Conservation (phyloP, 192 early-diverging fungal genomes). For the Backusella macrospora region DNA sequence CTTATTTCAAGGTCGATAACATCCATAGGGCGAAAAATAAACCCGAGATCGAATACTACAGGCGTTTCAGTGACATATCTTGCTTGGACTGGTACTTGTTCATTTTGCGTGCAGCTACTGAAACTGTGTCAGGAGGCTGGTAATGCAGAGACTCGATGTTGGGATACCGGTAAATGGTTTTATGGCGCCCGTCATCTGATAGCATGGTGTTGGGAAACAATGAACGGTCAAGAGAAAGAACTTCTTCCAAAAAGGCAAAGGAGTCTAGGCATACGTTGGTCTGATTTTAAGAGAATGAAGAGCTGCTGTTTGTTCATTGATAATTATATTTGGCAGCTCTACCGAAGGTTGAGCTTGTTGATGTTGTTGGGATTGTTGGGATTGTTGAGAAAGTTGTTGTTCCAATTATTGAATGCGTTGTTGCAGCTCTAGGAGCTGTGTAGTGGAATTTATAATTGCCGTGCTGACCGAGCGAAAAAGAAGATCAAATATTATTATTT, state of each 20-base stretch:
- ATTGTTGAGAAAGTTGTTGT: too few species aligned
- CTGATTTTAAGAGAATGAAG: not conserved
- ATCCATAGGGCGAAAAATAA: not conserved
- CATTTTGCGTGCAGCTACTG: too few species aligned
- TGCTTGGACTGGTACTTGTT: not conserved
- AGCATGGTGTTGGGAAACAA: not conserved
- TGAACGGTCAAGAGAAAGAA: not conserved
- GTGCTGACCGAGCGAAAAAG: too few species aligned
- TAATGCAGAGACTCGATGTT: not conserved
- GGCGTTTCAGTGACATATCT: not conserved
- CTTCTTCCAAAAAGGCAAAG: not conserved
- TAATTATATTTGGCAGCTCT: not conserved
- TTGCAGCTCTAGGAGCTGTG: too few species aligned
- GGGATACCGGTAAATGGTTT: not conserved
- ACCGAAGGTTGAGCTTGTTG: slow-evolving; percentile 3
- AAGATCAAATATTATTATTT: slow-evolving; percentile 4
- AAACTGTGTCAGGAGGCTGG: not conserved
- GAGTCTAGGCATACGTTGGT: not conserved
- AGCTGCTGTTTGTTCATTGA: not conserved
- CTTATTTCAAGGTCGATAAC: not conserved
- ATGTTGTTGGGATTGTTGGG: too few species aligned
- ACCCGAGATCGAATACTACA: not conserved
- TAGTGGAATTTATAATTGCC: not conserved
- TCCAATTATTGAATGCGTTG: not conserved
- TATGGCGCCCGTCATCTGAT: not conserved